Conservation (phyloP, 345 rosid species). For the Brassica nigra region DNA sequence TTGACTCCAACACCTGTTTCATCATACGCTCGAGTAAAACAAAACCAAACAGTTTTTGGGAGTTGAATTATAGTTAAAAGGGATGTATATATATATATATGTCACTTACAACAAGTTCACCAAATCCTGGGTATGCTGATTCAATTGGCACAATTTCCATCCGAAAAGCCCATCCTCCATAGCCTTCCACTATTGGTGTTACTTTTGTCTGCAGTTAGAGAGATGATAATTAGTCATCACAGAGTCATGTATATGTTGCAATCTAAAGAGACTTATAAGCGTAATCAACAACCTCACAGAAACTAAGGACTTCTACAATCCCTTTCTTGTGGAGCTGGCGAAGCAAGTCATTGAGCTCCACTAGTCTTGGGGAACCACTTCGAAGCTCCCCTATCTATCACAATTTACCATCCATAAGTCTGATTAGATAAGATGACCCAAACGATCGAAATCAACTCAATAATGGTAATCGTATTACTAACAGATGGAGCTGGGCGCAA, state of each 20-base stretch:
- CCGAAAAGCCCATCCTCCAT: conserved; percentile 97
- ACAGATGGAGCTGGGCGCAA: conserved; percentile 95
- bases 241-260: background rate
- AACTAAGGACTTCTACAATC: conserved; percentile 81
- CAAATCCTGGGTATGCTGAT: conserved; percentile 98
- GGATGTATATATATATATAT: background rate
- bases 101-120: conserved; percentile 85
- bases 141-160: conserved; percentile 95
- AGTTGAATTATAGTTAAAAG: background rate
- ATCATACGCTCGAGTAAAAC: background rate
- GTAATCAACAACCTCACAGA: conserved; percentile 74
- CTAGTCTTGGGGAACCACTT: conserved; percentile 88
- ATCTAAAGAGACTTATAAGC: conserved; percentile 13
- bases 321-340: conserved; percentile 84
- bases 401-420: conserved; percentile 11
- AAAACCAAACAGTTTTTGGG: background rate
- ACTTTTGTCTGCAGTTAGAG: conserved; percentile 75
- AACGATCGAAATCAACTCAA: conserved; percentile 7
- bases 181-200: conserved; percentile 96
- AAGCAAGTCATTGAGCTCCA: conserved; percentile 80
- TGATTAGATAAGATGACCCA: conserved; percentile 2
- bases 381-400: conserved; percentile 86
- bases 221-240: background rate
- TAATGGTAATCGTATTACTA: conserved; percentile 36
- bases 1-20: conserved; percentile 85